phyloP scores from a whole-genome alignment of 2,329 filamentous ascomycete genomes.

The Fusarium praegraminearum region DNA sequence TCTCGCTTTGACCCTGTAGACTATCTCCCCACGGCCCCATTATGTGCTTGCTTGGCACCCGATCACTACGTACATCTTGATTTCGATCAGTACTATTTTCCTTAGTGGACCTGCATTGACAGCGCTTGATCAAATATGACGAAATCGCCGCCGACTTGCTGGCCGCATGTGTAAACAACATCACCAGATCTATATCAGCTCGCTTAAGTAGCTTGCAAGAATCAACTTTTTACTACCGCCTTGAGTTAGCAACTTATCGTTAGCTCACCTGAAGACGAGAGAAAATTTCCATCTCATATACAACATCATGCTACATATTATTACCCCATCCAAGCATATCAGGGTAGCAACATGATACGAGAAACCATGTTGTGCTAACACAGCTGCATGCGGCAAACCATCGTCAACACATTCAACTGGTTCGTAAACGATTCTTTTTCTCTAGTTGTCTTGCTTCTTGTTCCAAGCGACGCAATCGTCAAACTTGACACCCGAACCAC shows the following conservation, averaged over 20 bases:
- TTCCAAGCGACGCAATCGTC: constrained; percentile 95
- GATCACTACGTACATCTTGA: not conserved
- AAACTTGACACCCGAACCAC: constrained; percentile 86
- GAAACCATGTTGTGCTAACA: not conserved
- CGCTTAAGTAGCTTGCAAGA: not conserved
- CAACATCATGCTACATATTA: not conserved
- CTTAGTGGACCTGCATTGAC: constrained; percentile 24
- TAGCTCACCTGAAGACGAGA: not conserved
- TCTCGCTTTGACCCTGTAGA: constrained; percentile 18
- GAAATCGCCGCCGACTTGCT: constrained; percentile 16
- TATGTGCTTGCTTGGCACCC: constrained; percentile 10
- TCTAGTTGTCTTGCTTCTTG: constrained; percentile 54
- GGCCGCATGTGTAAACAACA: constrained; percentile 9
- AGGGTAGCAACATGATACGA: not conserved
- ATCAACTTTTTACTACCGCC: not conserved
- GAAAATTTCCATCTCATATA: not conserved
- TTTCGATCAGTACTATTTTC: constrained; percentile 16
- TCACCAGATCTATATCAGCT: constrained; percentile 11
- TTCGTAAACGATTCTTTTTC: constrained; percentile 13
- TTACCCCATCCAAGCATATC: not conserved
- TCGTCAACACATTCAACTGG: not conserved
- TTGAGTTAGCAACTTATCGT: not conserved
- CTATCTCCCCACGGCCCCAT: constrained; percentile 11
- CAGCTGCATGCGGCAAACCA: constrained; percentile 1
- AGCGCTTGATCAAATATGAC: constrained; percentile 18